Conservation (phyloP, 495 filamentous ascomycete species). For the Trypethelium eluteriae region DNA sequence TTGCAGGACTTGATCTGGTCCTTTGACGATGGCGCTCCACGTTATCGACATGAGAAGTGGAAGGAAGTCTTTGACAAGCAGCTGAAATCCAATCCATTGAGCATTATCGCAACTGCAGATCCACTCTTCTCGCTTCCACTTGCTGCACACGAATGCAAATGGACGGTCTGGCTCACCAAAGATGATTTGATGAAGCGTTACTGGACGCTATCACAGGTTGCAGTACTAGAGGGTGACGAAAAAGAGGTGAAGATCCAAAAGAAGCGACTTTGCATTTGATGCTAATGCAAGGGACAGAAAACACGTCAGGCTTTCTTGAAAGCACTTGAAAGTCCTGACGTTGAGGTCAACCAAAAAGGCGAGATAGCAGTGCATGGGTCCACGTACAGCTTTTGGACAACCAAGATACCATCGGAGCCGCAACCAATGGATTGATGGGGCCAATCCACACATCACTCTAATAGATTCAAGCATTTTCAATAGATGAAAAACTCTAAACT, state of each 20-base stretch:
- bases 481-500: neutral
- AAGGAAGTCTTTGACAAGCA: slow-evolving; percentile 27
- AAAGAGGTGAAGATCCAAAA: slow-evolving; percentile 36
- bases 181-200: slow-evolving; percentile 48
- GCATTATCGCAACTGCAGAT: slow-evolving; percentile 16
- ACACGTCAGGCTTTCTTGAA: slow-evolving; percentile 25
- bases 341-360: slow-evolving; percentile 30
- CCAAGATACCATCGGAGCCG: slow-evolving; percentile 24
- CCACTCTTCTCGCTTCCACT: slow-evolving; percentile 26
- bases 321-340: slow-evolving; percentile 26
- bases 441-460: neutral
- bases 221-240: slow-evolving; percentile 44
- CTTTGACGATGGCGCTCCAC: slow-evolving; percentile 30
- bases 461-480: neutral
- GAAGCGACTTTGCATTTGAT: neutral
- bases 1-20: slow-evolving; percentile 27
- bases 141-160: slow-evolving; percentile 20
- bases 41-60: slow-evolving; percentile 46
- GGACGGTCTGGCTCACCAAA: slow-evolving; percentile 34
- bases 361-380: slow-evolving; percentile 29
- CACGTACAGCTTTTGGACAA: slow-evolving; percentile 27
- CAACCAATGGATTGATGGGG: neutral
- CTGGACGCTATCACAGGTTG: slow-evolving; percentile 54
- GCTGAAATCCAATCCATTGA: slow-evolving; percentile 21
- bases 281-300: slow-evolving; percentile 15